Conservation (phyloP, 2,329 filamentous ascomycete species). For the Sclerotinia subarctica region DNA sequence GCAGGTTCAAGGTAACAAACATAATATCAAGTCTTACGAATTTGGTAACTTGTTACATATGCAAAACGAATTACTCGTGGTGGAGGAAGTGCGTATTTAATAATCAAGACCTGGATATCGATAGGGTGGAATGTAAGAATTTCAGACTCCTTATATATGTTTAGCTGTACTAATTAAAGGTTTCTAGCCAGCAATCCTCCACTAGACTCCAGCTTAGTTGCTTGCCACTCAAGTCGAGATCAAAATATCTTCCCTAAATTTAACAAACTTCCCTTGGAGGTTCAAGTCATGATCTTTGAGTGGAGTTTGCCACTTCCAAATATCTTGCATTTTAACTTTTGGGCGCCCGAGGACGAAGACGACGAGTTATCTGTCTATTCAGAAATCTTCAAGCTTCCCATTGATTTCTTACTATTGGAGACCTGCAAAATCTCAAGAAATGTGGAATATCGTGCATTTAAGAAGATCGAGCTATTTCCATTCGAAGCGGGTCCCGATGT, state of each 20-base stretch:
- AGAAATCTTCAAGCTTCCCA: background rate
- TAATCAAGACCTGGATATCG: background rate
- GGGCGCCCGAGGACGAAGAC: background rate
- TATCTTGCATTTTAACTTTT: background rate
- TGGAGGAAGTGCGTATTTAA: background rate
- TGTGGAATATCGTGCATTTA: background rate
- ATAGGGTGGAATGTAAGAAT: background rate
- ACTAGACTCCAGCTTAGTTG: fast-evolving
- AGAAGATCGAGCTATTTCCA: background rate
- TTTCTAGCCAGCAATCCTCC: background rate
- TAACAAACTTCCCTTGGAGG: background rate
- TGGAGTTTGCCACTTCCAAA: background rate
- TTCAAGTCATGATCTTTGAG: background rate
- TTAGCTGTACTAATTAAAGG: background rate
- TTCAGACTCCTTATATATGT: background rate
- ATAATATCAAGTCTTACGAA: background rate
- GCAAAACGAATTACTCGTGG: background rate
- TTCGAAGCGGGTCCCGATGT: background rate
- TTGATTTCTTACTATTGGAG: background rate
- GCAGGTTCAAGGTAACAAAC: background rate
- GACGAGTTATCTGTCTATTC: background rate
- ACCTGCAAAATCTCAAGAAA: background rate
- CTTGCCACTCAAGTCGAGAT: fast-evolving
- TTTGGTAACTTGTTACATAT: background rate
- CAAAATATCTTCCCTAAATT: background rate